A percentile compares a stretch with the other conserved stretches of the same genome.
Conservation (phyloP, 2,329 filamentous ascomycete species). For the Orbilia ellipsospora region DNA sequence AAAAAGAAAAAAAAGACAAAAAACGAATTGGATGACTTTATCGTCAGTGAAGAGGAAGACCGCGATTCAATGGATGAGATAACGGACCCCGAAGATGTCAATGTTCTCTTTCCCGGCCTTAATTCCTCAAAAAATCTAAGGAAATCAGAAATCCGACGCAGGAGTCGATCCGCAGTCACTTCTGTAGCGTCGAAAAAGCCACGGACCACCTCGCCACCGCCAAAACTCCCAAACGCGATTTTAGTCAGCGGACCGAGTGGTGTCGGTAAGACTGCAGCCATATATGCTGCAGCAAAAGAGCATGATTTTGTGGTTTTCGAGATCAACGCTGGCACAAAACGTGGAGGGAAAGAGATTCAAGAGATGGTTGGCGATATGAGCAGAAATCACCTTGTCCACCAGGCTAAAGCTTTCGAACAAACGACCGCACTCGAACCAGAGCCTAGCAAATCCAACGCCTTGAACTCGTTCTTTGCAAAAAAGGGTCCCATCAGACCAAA, state of each 20-base stretch:
- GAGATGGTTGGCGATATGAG: slow-evolving; percentile 98
- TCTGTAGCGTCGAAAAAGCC: slow-evolving; percentile 49
- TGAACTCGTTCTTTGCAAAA: slow-evolving; percentile 82
- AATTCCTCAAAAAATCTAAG: slow-evolving; percentile 61
- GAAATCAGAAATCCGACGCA: slow-evolving; percentile 66
- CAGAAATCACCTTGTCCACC: slow-evolving; percentile 86
- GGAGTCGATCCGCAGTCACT: slow-evolving; percentile 35
- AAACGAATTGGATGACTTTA: slow-evolving; percentile 81
- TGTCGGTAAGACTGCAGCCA: slow-evolving; percentile 90
- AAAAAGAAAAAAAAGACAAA: slow-evolving; percentile 66
- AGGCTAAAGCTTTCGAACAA: slow-evolving; percentile 60
- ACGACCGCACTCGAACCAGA: slow-evolving; percentile 59
- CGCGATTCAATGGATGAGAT: slow-evolving; percentile 75
- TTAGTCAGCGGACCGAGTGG: slow-evolving; percentile 89
- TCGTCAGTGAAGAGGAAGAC: slow-evolving; percentile 83
- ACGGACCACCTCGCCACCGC: slow-evolving; percentile 64
- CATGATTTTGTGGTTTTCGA: slow-evolving; percentile 94
- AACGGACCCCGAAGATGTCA: slow-evolving; percentile 69
- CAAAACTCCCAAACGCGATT: slow-evolving; percentile 77
- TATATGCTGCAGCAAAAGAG: slow-evolving; percentile 92
- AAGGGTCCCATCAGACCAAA: slow-evolving; percentile 62
- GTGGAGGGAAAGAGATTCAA: slow-evolving; percentile 88
- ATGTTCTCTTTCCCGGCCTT: slow-evolving; percentile 63
- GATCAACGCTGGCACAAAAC: slow-evolving; percentile 83
- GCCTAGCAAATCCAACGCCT: slow-evolving; percentile 63